Evolutionary conservation across 1,284 basidiomycete species (phyloP), one percentile per base, ranked within the genome.

Genomic region (Chiua sp.): DNA sequence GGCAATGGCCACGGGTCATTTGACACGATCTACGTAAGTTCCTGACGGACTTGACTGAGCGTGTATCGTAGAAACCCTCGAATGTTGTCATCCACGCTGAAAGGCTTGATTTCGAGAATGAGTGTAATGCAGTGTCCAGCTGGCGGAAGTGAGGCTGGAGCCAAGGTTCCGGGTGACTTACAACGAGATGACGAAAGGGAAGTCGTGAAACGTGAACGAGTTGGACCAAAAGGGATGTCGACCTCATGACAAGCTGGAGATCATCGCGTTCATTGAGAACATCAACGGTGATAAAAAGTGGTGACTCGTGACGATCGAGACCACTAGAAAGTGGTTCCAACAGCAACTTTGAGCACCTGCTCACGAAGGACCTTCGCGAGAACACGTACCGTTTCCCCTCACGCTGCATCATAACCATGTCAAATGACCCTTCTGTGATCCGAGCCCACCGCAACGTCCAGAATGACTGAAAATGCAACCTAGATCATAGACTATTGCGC

Each of bases 251-350:
- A 18, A 60, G 47, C 10, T 39, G 42, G 3, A 48, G 48, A 26
- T 68, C 63, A 22, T 68, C 68, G 22, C 67, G 68, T 22, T 68
- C 66, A 26, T 68, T 68, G 18, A 68, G 61, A 13, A 68, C 59
- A n/a, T 70, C 68, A 2, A 68, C 44, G 3, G 68, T 23, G n/a
- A 70, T 11, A 1, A 68, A 47, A 30, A 62, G 20, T 0, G 66
- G 59, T 35, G 49, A 28, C 3, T 8, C 23, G 7, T 22, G 28
- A 7, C 20, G 35, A n/a, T 52, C 46, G 16, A 26, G 13, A 26
- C 47, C 33, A 22, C 47, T 56, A 7, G 65, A 66, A 8, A 68
- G 33, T 10, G 64, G 60, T 16, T 55, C 60, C 3, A 61, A 22
- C 4, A 68, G 28, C 5, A 70, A 37, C 35, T n/a, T 59, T 67